phyloP scores from a whole-genome alignment of 176 grass and related monocot genomes.

The Metroxylon sagu region DNA sequence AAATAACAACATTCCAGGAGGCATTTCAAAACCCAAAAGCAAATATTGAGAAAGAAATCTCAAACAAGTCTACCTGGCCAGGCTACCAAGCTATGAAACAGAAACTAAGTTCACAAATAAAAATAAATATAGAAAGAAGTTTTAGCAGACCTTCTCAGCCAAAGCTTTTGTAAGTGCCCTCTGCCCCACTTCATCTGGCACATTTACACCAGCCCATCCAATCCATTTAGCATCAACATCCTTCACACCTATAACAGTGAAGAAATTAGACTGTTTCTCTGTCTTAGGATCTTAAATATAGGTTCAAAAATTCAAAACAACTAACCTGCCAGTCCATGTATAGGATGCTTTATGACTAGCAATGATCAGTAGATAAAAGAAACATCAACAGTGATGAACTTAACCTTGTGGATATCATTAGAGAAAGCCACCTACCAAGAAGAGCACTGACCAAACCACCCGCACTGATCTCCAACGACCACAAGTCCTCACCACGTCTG shows the following conservation, averaged over 20 bases:
- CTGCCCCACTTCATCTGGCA: constrained; percentile 87
- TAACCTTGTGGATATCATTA: no score
- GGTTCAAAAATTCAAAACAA: no score
- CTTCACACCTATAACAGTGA: constrained; percentile 54
- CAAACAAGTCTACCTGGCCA: no score
- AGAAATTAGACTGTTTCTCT: background rate
- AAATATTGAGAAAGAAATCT: no score
- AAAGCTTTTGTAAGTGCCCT: constrained; percentile 72
- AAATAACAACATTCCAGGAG: constrained; percentile 5
- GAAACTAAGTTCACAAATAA: background rate
- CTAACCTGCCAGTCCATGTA: no score
- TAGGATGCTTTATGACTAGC: no score
- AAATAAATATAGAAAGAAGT: constrained; percentile 1
- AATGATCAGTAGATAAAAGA: no score
- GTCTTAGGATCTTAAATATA: no score
- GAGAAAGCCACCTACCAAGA: constrained; percentile 40
- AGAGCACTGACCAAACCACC: constrained; percentile 92
- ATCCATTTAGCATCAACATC: constrained; percentile 99
- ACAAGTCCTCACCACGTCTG: constrained; percentile 74
- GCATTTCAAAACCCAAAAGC: no score
- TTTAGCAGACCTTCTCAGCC: constrained; percentile 65
- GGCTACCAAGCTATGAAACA: no score
- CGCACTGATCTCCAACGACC: constrained; percentile 95
- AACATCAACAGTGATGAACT: no score
- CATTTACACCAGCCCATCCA: constrained; percentile 96